These are phyloP conservation scores for Pisolithus tinctorius DNA, from an alignment of 768 basidiomycete genomes.

Conservation along the genomic window DNA sequence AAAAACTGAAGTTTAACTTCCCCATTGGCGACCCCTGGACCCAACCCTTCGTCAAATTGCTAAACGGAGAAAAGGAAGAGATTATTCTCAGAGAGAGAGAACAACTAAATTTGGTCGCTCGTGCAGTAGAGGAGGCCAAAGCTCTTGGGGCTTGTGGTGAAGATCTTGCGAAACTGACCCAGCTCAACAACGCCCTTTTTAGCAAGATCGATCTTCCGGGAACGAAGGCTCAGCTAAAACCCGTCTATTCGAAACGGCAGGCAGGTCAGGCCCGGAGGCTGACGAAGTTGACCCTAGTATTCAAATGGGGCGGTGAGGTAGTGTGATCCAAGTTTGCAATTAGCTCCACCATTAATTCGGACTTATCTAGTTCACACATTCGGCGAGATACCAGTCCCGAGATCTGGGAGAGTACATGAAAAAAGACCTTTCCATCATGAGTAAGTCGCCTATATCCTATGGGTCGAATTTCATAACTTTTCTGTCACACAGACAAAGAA, in stretches of 20 bases:
- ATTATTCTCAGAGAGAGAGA: slow-evolving; percentile 90
- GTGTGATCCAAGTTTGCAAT: slow-evolving; percentile 6
- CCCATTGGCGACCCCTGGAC: slow-evolving; percentile 92
- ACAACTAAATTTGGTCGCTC: slow-evolving; percentile 76
- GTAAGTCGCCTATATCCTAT: slow-evolving; percentile 39
- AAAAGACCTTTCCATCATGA: slow-evolving; percentile 98
- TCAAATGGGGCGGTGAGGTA: slow-evolving; percentile 98
- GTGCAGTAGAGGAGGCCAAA: slow-evolving; percentile 84
- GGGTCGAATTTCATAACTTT: background rate
- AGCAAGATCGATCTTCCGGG: slow-evolving; percentile 95
- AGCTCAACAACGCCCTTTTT: slow-evolving; percentile 81
- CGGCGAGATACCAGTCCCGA: slow-evolving; percentile 91
- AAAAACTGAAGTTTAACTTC: slow-evolving; percentile 76
- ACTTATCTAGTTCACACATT: slow-evolving; percentile 76
- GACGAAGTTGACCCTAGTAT: slow-evolving; percentile 90
- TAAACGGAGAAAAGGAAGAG: slow-evolving; percentile 92
- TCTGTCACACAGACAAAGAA: slow-evolving; percentile 62
- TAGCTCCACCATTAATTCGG: background rate
- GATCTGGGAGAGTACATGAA: slow-evolving; percentile 92
- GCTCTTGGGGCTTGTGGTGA: slow-evolving; percentile 77
- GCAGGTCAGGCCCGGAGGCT: slow-evolving; percentile 63
- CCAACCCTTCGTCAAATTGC: slow-evolving; percentile 81
- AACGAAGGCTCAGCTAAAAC: slow-evolving; percentile 96
- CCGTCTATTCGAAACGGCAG: slow-evolving; percentile 81
- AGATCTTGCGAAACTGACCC: slow-evolving; percentile 77